A percentile compares a stretch with the other conserved stretches of the same genome.
Evolutionary conservation across 345 rosid species (phyloP).

Genomic region (Xanthoceras sorbifolium): DNA sequence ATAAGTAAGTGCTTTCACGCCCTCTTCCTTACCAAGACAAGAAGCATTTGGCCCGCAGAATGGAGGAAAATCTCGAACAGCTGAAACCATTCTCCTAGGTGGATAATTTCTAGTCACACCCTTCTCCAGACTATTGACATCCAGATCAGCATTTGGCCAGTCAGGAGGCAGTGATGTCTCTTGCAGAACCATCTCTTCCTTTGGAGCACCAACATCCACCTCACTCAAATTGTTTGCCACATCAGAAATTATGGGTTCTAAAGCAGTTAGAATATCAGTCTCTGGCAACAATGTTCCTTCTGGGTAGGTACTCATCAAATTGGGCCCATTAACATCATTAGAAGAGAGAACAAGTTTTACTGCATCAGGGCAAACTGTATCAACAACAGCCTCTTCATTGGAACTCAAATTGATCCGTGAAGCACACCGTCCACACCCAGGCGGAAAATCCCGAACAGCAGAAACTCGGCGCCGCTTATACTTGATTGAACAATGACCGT

Average conservation of each 20-base stretch:
- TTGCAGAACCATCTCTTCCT: conserved; percentile 13
- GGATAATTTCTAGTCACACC: conserved; percentile 35
- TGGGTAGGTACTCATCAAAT: conserved; percentile 9
- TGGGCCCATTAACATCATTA: conserved; percentile 15
- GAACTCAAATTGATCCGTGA: conserved; percentile 9
- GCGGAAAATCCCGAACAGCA: conserved; percentile 55
- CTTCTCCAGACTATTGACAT: conserved; percentile 18
- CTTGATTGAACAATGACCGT: conserved; percentile 36
- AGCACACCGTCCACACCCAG: conserved; percentile 45
- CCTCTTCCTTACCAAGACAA: conserved; percentile 18
- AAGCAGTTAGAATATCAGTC: conserved; percentile 11
- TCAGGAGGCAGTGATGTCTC: not conserved
- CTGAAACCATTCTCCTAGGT: conserved; percentile 48
- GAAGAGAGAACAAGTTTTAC: conserved; percentile 8
- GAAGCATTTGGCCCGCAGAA: conserved; percentile 48
- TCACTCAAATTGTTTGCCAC: conserved; percentile 9
- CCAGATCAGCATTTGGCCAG: not conserved
- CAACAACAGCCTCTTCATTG: conserved; percentile 11
- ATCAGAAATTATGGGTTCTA: conserved; percentile 13
- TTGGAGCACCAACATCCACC: conserved; percentile 18
- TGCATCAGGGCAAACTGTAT: conserved; percentile 9
- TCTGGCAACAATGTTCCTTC: conserved; percentile 7
- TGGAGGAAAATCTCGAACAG: conserved; percentile 58
- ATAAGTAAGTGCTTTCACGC: conserved; percentile 13
- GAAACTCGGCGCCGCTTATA: conserved; percentile 46